A percentile compares a stretch with the other conserved stretches of the same genome.
phyloP scores from a whole-genome alignment of 352 stramenopile species.

The Phytophthora aleatoria region DNA sequence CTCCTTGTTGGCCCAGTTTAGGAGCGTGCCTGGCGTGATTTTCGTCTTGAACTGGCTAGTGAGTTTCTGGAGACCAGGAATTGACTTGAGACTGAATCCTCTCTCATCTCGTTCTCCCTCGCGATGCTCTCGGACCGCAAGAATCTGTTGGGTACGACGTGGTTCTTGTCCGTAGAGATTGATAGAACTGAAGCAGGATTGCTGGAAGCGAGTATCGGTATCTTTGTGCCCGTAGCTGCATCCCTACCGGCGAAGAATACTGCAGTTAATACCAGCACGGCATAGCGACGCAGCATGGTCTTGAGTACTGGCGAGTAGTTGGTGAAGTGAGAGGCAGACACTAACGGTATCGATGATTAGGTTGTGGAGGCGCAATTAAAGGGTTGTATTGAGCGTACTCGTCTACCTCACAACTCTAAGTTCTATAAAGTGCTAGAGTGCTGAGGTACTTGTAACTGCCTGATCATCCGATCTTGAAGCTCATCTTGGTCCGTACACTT shows the following conservation, averaged over 20 bases:
- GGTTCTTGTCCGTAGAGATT: neutral
- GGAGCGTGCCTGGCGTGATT: neutral
- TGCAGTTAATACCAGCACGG: neutral
- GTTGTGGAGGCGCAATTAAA: too few species aligned
- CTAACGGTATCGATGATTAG: too few species aligned
- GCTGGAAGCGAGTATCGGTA: neutral
- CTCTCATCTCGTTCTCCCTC: slow-evolving; percentile 8
- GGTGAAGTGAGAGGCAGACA: neutral
- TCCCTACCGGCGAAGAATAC: neutral
- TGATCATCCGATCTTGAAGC: too few species aligned
- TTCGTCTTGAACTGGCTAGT: slow-evolving; percentile 8
- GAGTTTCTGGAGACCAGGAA: slow-evolving; percentile 1
- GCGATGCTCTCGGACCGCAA: neutral
- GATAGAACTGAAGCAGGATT: neutral
- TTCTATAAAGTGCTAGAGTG: too few species aligned
- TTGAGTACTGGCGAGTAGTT: neutral
- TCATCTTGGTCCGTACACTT: too few species aligned
- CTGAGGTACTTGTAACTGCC: too few species aligned
- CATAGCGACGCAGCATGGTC: slow-evolving; percentile 3
- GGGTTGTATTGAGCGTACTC: too few species aligned
- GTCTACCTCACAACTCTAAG: too few species aligned
- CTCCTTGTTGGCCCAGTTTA: slow-evolving; percentile 1
- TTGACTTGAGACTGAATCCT: slow-evolving; percentile 1
- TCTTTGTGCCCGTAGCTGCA: neutral
- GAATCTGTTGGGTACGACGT: neutral